Evolutionary conservation across 495 filamentous ascomycete genomes (phyloP).

Genomic region (Aspergillus saccharolyticus): DNA sequence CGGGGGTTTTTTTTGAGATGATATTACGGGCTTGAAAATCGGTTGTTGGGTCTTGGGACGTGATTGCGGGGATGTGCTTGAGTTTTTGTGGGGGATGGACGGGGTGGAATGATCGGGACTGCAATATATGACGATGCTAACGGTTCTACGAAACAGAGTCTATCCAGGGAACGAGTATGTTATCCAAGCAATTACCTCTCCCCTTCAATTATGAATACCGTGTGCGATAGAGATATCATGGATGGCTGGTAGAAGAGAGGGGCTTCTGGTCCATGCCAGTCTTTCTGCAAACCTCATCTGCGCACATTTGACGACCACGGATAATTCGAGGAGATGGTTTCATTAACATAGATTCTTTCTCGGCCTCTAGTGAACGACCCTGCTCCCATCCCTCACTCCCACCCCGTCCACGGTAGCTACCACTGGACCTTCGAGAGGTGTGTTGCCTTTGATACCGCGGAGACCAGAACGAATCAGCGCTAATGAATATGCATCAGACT

Average conservation of each 20-base stretch:
- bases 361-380: slow-evolving; percentile 73
- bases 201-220: not conserved
- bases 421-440: slow-evolving; percentile 97
- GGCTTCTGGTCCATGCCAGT: not conserved
- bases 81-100: not conserved
- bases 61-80: not conserved
- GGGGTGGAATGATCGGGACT: not conserved
- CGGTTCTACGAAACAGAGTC: slow-evolving; percentile 50
- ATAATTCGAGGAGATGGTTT: not conserved
- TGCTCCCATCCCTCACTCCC: slow-evolving; percentile 63
- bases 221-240: not conserved
- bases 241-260: not conserved
- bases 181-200: not conserved
- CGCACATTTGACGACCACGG: not conserved
- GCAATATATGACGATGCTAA: slow-evolving; percentile 20
- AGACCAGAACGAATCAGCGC: slow-evolving; percentile 3
- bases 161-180: slow-evolving; percentile 74
- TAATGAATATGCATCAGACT: slow-evolving; percentile 40
- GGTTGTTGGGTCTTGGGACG: not conserved
- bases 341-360: slow-evolving; percentile 19
- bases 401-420: slow-evolving; percentile 82
- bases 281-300: not conserved
- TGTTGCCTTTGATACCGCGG: slow-evolving; percentile 7
- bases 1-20: not conserved
- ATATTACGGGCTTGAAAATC: not conserved